Base-by-base conservation (phyloP, 225 moss, liverwort and hornwort genomes). In the Polytrichum commune region DNA sequence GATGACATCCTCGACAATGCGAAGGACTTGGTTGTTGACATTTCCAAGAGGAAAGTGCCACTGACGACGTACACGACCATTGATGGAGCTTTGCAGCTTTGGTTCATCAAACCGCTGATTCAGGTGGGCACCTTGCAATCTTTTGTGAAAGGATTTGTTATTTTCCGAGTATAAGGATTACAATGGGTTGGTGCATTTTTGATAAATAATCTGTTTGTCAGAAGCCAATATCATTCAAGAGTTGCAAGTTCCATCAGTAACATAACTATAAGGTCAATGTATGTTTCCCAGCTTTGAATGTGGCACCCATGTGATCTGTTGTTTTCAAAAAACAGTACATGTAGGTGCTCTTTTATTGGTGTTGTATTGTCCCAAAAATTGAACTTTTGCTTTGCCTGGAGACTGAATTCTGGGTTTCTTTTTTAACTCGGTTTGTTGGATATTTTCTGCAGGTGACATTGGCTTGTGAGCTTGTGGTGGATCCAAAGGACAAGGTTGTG, bases 401-500 rank as follows among this genome's bases (percentile, higher is more conserved):
- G 58, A 23, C 24, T 58, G 58, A 58, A 58, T 58, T 10, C 3
- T 20, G 7, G 7, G 8, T 58, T 23, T 4, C 24, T 3, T 6
- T 24, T 56, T 58, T 23, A 24, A 6, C 20, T 22, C 7, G n/a
- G 24, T 23, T 22, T 58, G 22, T 20, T 58, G 2, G 65, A 18
- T 73, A 55, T 73, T 5, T 68, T 64, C 54, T 83, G 83, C 88
- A 95, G 91, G 83, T 90, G 75, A 80, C 72, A 38, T 85, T 96
- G 53, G 76, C 79, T 22, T 96, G 96, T 62, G 78, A 78, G 60
- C 75, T 93, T 72, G 65, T 90, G 53, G 54, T 93, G 67, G 89
- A 93, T 80, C 92, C 96, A 0, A 73, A 63, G 76, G 86, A 90
- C 55, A 83, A 86, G 64, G 87, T 73, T 65, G 80, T 96, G 18